These are phyloP conservation scores for Elongisporangium undulatum DNA, from an alignment of 352 stramenopile genomes.

Conservation along the genomic window DNA sequence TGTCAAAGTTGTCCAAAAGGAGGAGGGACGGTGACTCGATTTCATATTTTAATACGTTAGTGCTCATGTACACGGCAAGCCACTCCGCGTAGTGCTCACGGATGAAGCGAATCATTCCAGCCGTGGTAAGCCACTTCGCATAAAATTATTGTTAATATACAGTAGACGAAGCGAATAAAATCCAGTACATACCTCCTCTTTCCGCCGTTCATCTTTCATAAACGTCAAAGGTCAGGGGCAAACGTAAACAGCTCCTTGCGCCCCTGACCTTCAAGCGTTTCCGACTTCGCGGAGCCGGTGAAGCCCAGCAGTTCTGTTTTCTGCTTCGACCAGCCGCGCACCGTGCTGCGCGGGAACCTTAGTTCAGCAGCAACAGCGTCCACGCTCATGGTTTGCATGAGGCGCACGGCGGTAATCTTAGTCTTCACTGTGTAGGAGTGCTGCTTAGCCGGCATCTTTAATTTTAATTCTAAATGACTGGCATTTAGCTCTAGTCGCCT, in stretches of 20 bases:
- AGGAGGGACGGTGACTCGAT: no score
- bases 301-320: not conserved
- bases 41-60: no score
- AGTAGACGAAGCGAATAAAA: no score
- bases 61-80: no score
- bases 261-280: constrained; percentile 3
- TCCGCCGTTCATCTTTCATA: constrained; percentile 2
- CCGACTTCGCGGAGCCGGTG: not conserved
- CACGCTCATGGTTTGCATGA: not conserved
- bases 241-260: constrained; percentile 1
- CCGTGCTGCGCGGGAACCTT: constrained; percentile 1
- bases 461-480: no score
- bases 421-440: not conserved
- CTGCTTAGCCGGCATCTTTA: not conserved
- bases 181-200: constrained; percentile 8
- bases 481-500: no score
- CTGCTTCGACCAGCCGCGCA: not conserved
- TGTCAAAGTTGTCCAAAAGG: no score
- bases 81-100: no score
- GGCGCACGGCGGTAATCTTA: constrained; percentile 1
- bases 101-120: no score
- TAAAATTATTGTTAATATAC: no score
- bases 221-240: constrained; percentile 5
- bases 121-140: no score
- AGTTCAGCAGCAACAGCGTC: not conserved